A percentile compares a stretch with the other conserved stretches of the same genome.
phyloP scores from a whole-genome alignment of 140 eudicot genomes.

The Stevia rebaudiana region DNA sequence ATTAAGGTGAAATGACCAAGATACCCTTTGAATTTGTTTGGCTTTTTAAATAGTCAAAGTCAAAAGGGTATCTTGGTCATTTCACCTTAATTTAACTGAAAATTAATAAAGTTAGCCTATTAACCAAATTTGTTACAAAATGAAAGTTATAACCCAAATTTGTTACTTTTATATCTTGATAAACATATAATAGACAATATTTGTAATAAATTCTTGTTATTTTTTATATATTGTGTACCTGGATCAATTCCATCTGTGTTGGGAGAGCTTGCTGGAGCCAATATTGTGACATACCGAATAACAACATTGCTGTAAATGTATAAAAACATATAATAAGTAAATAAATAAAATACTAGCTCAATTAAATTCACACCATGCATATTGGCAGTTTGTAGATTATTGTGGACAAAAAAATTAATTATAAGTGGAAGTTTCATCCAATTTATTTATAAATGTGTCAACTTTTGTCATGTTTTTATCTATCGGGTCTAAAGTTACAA shows the following conservation, averaged over 20 bases:
- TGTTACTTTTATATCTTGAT: no score
- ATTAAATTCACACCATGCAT: not conserved
- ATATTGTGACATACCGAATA: slow-evolving; percentile 70
- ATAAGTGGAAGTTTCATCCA: not conserved
- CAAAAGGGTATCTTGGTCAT: no score
- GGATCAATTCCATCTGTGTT: slow-evolving; percentile 99
- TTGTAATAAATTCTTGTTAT: no score
- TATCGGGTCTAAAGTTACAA: slow-evolving; percentile 1
- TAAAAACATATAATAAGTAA: not conserved
- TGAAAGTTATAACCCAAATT: no score
- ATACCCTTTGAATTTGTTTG: no score
- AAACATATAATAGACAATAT: no score
- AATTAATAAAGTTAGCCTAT: no score
- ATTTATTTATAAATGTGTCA: not conserved
- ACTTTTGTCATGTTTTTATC: not conserved
- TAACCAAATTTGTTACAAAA: no score
- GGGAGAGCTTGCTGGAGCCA: slow-evolving; percentile 91
- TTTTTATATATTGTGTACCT: slow-evolving; percentile 40
- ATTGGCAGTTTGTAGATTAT: not conserved
- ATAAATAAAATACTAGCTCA: not conserved
- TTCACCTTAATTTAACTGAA: no score
- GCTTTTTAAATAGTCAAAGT: no score
- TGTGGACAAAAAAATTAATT: not conserved
- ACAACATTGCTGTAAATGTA: slow-evolving; percentile 70
- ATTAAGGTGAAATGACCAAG: no score